These are phyloP conservation scores for Priceomyces melissophilus DNA, from an alignment of 805 yeast species.

Conservation along the genomic window DNA sequence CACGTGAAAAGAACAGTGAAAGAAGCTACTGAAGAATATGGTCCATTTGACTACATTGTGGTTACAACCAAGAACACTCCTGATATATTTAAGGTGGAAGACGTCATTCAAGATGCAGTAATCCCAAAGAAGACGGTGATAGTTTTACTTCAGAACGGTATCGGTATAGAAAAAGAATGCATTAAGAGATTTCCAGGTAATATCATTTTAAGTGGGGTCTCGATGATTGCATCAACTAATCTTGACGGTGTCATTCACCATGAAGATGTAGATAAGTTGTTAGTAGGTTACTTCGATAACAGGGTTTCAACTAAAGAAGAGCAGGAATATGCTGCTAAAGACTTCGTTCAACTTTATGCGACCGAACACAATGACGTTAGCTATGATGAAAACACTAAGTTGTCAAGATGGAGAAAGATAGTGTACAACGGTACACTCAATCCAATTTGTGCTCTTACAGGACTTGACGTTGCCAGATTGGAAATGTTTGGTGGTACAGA, in stretches of 20 bases:
- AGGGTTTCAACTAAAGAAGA: neutral
- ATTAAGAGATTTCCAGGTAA: conserved; percentile 20
- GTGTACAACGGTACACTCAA: conserved; percentile 24
- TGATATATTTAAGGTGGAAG: conserved; percentile 28
- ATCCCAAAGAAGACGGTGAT: conserved; percentile 14
- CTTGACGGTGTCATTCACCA: conserved; percentile 5
- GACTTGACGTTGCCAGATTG: conserved; percentile 19
- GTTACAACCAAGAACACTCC: conserved; percentile 29
- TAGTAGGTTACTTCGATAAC: conserved; percentile 8
- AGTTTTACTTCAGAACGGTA: conserved; percentile 29
- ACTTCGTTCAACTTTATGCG: conserved; percentile 29
- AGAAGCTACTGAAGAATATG: conserved; percentile 18
- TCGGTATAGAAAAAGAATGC: conserved; percentile 22
- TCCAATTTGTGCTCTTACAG: conserved; percentile 19
- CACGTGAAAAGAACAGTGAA: conserved; percentile 23
- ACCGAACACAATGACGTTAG: conserved; percentile 11
- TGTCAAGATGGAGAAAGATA: conserved; percentile 24
- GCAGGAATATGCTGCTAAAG: neutral
- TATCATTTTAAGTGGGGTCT: conserved; percentile 24
- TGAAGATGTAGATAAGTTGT: conserved; percentile 5
- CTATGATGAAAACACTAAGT: conserved; percentile 46
- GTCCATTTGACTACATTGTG: conserved; percentile 32
- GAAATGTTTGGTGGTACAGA: conserved; percentile 19
- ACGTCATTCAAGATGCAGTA: conserved; percentile 27
- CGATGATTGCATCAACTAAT: conserved; percentile 24